Percentiles rank a stretch among this genome's conserved stretches.
Conservation (phyloP, 2,329 filamentous ascomycete genomes). For the Calonectria leucothoes region DNA sequence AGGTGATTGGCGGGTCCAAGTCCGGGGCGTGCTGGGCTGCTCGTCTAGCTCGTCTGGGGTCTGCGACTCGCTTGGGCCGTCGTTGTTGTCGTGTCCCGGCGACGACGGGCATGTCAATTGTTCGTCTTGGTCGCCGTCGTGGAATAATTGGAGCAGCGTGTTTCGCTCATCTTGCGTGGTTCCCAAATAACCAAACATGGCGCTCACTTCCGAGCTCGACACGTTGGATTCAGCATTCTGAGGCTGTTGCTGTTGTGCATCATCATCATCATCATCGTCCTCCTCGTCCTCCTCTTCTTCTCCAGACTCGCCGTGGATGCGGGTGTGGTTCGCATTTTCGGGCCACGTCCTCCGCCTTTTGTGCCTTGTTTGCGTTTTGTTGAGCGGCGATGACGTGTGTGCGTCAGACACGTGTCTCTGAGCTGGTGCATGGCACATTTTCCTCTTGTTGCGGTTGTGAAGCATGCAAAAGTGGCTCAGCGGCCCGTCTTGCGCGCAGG, state of each 20-base stretch:
- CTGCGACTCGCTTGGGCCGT: neutral
- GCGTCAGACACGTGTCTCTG: neutral
- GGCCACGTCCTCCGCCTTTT: neutral
- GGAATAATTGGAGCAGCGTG: neutral
- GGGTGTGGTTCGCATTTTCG: neutral
- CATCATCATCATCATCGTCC: no score
- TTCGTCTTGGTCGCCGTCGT: neutral
- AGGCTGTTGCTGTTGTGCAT: no score
- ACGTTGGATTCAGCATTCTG: neutral
- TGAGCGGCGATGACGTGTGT: neutral
- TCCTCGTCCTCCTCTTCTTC: neutral
- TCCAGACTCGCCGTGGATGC: neutral
- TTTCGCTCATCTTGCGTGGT: neutral
- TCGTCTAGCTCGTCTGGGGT: neutral
- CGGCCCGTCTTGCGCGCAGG: neutral
- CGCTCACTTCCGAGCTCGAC: neutral
- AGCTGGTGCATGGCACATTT: neutral
- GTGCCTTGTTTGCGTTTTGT: neutral
- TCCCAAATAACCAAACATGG: neutral
- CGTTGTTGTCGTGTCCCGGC: neutral
- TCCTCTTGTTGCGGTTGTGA: neutral
- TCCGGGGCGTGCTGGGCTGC: neutral
- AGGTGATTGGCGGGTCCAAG: neutral
- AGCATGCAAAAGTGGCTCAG: neutral
- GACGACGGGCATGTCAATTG: neutral